Evolutionary conservation across 306 rosid genomes (phyloP).

Genomic region (Alnus rubra): DNA sequence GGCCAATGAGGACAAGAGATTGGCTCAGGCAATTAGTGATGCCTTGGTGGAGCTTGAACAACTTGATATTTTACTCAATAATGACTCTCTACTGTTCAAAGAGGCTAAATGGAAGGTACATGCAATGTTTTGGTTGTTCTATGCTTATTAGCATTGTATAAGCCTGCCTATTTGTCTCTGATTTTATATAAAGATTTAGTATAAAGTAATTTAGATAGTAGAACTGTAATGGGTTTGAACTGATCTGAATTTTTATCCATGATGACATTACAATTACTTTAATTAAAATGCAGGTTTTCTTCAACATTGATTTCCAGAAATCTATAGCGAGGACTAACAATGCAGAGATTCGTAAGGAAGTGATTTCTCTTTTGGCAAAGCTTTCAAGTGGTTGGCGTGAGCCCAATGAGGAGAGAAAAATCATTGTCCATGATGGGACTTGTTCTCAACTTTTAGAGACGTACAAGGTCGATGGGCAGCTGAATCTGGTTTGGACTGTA

Average conservation of each 20-base stretch:
- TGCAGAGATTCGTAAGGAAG: constrained; percentile 30
- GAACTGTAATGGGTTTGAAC: neutral
- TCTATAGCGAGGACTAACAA: constrained; percentile 36
- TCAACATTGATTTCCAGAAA: constrained; percentile 31
- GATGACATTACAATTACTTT: neutral
- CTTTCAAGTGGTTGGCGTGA: constrained; percentile 57
- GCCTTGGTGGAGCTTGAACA: constrained; percentile 33
- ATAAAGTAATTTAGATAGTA: neutral
- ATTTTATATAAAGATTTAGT: too few species aligned
- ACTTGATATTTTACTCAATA: constrained; percentile 28
- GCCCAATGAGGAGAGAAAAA: constrained; percentile 27
- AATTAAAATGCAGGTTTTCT: constrained; percentile 29
- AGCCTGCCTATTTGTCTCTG: neutral
- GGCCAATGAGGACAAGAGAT: constrained; percentile 47
- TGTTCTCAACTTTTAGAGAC: constrained; percentile 38
- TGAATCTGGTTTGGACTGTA: constrained; percentile 49
- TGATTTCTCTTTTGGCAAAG: constrained; percentile 38
- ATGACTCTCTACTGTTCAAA: constrained; percentile 30
- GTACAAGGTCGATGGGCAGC: constrained; percentile 39
- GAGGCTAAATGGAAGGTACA: constrained; percentile 55
- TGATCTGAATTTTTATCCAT: neutral
- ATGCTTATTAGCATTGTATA: neutral
- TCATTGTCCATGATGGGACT: constrained; percentile 21
- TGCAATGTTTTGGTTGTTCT: neutral
- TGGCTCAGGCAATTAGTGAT: constrained; percentile 33